phyloP scores from a whole-genome alignment of 2,329 filamentous ascomycete genomes.

The Cordyceps militaris region DNA sequence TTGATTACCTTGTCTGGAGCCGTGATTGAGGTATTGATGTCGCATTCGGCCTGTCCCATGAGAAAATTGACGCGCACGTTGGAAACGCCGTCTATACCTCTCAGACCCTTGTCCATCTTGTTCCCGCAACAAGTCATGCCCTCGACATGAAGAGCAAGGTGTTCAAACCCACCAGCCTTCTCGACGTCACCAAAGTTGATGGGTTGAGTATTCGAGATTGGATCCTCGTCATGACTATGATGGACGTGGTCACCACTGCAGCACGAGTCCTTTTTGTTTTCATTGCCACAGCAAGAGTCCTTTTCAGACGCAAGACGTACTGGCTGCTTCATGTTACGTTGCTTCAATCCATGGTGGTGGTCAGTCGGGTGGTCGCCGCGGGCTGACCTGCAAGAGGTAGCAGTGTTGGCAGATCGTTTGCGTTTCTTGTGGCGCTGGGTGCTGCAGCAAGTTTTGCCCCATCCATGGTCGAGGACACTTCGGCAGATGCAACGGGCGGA shows the following conservation, averaged over 20 bases:
- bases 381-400: neutral
- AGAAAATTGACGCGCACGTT: slow-evolving; percentile 31
- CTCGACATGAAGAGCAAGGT: slow-evolving; percentile 23
- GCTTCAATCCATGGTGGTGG: slow-evolving; percentile 19
- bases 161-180: slow-evolving; percentile 21
- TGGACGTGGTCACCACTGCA: slow-evolving; percentile 13
- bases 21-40: slow-evolving; percentile 20
- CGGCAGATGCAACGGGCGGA: slow-evolving; percentile 32
- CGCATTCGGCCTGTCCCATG: slow-evolving; percentile 30
- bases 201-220: neutral
- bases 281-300: slow-evolving; percentile 8
- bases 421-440: slow-evolving; percentile 8
- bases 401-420: neutral
- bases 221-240: slow-evolving; percentile 4
- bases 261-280: slow-evolving; percentile 12
- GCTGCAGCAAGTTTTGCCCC: slow-evolving; percentile 24
- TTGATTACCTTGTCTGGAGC: slow-evolving; percentile 23
- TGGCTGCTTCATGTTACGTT: slow-evolving; percentile 15
- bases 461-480: slow-evolving; percentile 24
- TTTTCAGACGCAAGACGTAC: slow-evolving; percentile 3
- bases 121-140: slow-evolving; percentile 33
- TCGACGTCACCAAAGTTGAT: slow-evolving; percentile 20
- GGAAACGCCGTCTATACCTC: slow-evolving; percentile 23
- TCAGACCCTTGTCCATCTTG: slow-evolving; percentile 26
- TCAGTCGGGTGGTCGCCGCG: slow-evolving; percentile 9